Evolutionary conservation across 306 rosid species (phyloP).

Genomic region (Prunus armeniaca): DNA sequence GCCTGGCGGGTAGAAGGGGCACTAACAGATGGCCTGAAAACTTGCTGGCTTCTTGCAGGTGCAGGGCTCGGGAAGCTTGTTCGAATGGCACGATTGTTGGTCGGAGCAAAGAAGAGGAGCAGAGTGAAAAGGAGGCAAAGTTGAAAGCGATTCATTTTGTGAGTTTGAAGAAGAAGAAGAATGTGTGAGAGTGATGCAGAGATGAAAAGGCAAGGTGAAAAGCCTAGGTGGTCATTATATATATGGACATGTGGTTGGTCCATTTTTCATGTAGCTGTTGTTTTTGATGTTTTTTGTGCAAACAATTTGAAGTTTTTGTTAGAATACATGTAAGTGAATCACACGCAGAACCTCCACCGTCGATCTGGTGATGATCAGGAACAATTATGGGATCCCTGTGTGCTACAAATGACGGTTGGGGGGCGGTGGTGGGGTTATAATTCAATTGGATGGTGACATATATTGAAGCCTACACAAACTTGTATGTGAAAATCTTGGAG

Average conservation of each 20-base stretch:
- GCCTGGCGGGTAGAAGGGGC: constrained; percentile 27
- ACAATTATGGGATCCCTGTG: constrained; percentile 17
- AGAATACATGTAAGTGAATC: constrained; percentile 23
- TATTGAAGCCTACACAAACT: constrained; percentile 13
- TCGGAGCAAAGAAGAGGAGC: constrained; percentile 46
- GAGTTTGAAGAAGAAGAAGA: neutral
- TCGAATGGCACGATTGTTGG: constrained; percentile 28
- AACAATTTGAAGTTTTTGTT: neutral
- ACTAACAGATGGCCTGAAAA: constrained; percentile 31
- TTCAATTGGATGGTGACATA: constrained; percentile 39
- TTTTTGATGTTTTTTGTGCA: neutral
- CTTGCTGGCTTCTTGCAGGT: constrained; percentile 28
- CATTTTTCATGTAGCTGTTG: neutral
- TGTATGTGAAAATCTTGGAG: constrained; percentile 25
- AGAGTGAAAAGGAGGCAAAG: constrained; percentile 30
- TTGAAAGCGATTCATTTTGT: constrained; percentile 50
- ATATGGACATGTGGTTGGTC: neutral
- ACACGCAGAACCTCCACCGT: neutral
- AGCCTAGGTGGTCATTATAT: neutral
- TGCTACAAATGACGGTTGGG: constrained; percentile 53
- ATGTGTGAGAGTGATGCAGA: neutral
- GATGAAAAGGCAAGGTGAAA: neutral
- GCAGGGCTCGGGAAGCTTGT: constrained; percentile 44
- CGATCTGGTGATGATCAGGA: constrained; percentile 11
- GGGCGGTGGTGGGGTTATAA: constrained; percentile 37